Base-by-base conservation (phyloP, 2,329 filamentous ascomycete genomes). In the Mycocentrospora acerina region DNA sequence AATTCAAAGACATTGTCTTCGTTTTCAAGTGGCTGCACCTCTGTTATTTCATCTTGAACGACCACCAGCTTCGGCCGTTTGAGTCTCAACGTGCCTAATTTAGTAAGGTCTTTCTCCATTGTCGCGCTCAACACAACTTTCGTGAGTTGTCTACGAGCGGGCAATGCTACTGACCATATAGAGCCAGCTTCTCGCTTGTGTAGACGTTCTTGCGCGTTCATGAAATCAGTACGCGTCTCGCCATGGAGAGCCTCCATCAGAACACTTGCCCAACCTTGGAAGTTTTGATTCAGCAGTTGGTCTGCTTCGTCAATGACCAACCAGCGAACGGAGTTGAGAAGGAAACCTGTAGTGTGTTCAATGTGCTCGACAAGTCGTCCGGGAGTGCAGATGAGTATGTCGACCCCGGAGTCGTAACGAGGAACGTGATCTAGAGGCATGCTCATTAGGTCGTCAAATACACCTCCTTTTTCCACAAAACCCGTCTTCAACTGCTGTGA, bases 221-320 rank as follows among this genome's bases (percentile, higher is more conserved):
- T 75, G 2, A 70, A 64, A 28, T 73, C 72, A 2, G 48, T 44
- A 6, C 51, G 53, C 7, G 64, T 66, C 45, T 88, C 73, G 29
- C 73, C 71, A 12, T 83, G 79, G 59, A 80, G 51, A 2, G 73
- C 72, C 15, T 67, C 65, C 56, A 88, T 83, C 6, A 93, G 80
- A 0, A 84, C 71, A 27, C 83, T 80, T 3, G 94, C 74, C 90
- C 90, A 96, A 57, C 91, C 86, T 62, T 96, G 90, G 66, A 93
- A 96, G 58, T 86, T 90, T 64, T 97, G 88, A 29, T 90, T 86
- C 5, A 97, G 78, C 10, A 97, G 73, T 60, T 93, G 89, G 66
- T 97, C 91, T 9, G 91, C 93, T 69, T 97, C 91, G 57, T 97
- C 91, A 30, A 96, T 86, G 3, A 96, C 81, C 0, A 97, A 75